phyloP scores from a whole-genome alignment of 164 flowering plant genomes.

The Tetrastigma voinierianum region DNA sequence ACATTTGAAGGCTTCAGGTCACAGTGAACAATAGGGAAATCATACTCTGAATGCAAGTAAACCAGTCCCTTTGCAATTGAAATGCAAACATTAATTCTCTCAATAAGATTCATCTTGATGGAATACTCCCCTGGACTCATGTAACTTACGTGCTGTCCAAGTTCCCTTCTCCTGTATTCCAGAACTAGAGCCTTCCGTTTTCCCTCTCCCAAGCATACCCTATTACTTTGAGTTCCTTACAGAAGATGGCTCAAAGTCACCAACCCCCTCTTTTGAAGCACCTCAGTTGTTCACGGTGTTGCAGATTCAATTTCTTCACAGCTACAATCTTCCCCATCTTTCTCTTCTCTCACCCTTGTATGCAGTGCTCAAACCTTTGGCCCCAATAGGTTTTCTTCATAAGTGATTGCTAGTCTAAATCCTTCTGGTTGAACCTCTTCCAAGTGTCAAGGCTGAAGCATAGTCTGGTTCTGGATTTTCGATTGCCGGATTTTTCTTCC shows the following conservation, averaged over 20 bases:
- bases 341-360: conserved; percentile 60
- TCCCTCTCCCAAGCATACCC: conserved; percentile 88
- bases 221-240: conserved; percentile 63
- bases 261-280: conserved; percentile 62
- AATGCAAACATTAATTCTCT: conserved; percentile 48
- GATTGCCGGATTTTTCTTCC: conserved; percentile 14
- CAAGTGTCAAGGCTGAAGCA: conserved; percentile 28
- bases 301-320: conserved; percentile 59
- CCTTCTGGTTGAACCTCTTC: conserved; percentile 51
- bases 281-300: conserved; percentile 50
- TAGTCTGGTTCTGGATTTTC: conserved; percentile 22
- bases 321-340: conserved; percentile 53
- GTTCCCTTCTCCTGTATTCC: conserved; percentile 80
- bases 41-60: conserved; percentile 73
- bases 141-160: conserved; percentile 72
- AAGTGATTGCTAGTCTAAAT: conserved; percentile 62
- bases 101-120: conserved; percentile 46
- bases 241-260: conserved; percentile 54
- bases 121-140: conserved; percentile 34
- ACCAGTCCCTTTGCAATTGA: conserved; percentile 63
- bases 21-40: conserved; percentile 69
- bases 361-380: conserved; percentile 67
- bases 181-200: conserved; percentile 68
- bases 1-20: conserved; percentile 87
- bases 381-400: conserved; percentile 46